Evolutionary conservation across 352 stramenopile genomes (phyloP), one percentile per base, ranked within the genome.

Genomic region (Phytophthora ohioensis): DNA sequence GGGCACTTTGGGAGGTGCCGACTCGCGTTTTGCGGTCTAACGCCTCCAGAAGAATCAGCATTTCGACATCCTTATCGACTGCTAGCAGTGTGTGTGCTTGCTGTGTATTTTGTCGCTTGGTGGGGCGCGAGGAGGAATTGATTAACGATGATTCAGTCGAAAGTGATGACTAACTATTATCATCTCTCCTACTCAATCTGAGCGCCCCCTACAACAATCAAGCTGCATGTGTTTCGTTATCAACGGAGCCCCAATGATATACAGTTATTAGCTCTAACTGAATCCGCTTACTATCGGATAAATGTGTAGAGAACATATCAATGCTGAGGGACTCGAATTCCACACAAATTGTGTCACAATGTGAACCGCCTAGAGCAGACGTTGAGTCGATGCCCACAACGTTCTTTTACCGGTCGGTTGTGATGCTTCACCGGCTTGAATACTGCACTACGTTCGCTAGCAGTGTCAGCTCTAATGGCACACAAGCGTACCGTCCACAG

Each of bases 221-320:
- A 41, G 72, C 31, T 69, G 31, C 30, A 31, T 43, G 13, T 57
- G 12, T 1, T 64, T 3, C 12, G 31, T 0, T 57, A 15, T 17
- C 57, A 38, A 13, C 10, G 36, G 4, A 60, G 52, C 42, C 84
- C 84, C 85, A 54, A 90, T 94, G 87, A 94, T 92, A 49, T 57
- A 85, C 74, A 91, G 81, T 90, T 91, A 95, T 95, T 95, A 95
- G 88, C 88, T 95, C 88, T 95, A 95, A 82, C 85, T 84, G 85
- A 95, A 91, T 67, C 60, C 60, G 66, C 57, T 65, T 76, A 88
- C 81, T 90, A 88, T 89, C 82, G 86, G 88, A 91, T 67, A 41
- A 73, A 55, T 78, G 61, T 87, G 78, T 81, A 69, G 60, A 83
- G 32, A 76, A 56, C 54, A 39, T 61, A 79, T 75, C 45, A 64